phyloP scores from a whole-genome alignment of 176 grass and related monocot genomes.

The Cymbopogon citratus region DNA sequence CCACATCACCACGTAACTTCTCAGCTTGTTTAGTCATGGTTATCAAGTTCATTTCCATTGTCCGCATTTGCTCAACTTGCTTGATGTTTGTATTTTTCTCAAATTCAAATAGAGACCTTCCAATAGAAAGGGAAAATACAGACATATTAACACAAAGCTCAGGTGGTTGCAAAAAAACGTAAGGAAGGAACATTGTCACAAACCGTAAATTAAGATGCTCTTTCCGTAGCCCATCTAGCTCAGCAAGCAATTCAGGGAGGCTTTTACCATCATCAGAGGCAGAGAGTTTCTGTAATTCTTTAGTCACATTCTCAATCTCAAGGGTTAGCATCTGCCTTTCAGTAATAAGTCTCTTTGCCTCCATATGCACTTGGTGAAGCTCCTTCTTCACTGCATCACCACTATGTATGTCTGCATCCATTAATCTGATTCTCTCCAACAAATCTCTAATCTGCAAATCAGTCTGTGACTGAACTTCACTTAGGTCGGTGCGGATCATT shows the following conservation, averaged over 20 bases:
- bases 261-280: constrained; percentile 40
- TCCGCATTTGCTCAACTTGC: constrained; percentile 73
- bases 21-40: constrained; percentile 77
- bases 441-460: constrained; percentile 71
- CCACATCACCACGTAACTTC: constrained; percentile 63
- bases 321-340: constrained; percentile 62
- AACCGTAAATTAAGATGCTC: constrained; percentile 84
- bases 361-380: constrained; percentile 68
- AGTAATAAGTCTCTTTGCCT: constrained; percentile 61
- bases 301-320: constrained; percentile 49
- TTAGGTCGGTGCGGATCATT: constrained; percentile 58
- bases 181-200: constrained; percentile 19
- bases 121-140: constrained; percentile 8
- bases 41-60: constrained; percentile 81
- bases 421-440: constrained; percentile 60
- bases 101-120: constrained; percentile 74
- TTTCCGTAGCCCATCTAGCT: constrained; percentile 68
- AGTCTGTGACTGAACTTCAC: constrained; percentile 55
- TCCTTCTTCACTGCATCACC: constrained; percentile 65
- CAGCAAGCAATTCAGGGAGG: constrained; percentile 56
- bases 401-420: constrained; percentile 66
- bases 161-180: constrained; percentile 12
- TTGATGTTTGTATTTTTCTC: constrained; percentile 82
- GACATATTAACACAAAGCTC: constrained; percentile 24
- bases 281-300: constrained; percentile 62